Evolutionary conservation across 2,329 filamentous ascomycete species (phyloP), one percentile per base, ranked within the genome.

Genomic region (Cladosporium sp.): DNA sequence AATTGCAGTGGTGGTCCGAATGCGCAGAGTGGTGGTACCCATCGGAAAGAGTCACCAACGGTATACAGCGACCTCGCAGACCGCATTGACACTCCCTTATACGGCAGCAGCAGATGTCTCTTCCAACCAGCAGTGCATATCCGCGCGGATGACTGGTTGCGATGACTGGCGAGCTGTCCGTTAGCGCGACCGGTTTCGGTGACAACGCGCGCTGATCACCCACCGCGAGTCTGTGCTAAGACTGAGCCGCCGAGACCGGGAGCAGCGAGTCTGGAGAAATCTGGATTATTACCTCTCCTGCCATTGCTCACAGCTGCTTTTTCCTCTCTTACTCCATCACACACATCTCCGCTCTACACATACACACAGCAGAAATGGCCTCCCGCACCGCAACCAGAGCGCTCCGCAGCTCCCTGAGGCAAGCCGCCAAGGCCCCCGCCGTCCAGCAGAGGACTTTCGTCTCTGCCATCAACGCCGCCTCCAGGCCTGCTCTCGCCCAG

Each of bases 371-470:
- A 83, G 26, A 53, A 29, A 93, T 94, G 91, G 90, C 91, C 79
- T 91, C 91, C 76, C 86, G 90, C 82, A 88, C 83, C 85, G 92
- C 84, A 86, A 81, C 81, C 78, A 82, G 85, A 79, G 86, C 86
- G 78, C 81, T 88, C 75, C 85, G 85, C 76, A 78, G 80, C 73
- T 81, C 83, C 76, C 77, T 84, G 78, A 82, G 83, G 80, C 83
- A 86, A 80, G 50, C 61, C 50, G 78, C 86, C 78, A 74, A 74
- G 67, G 78, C 81, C 66, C 80, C 81, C 65, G 78, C 79, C 68
- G 78, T 82, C 64, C 82, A 84, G 76, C 82, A 81, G 74, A 84
- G 86, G 76, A 85, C 85, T 68, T 86, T 88, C 75, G 79, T 87
- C 71, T 83, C 85, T 70, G 84, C 85, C 68, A 80, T 85, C 72